Evolutionary conservation across 805 yeast species (phyloP), one percentile per base, ranked within the genome.

Genomic region (Ascoidea asiatica): DNA sequence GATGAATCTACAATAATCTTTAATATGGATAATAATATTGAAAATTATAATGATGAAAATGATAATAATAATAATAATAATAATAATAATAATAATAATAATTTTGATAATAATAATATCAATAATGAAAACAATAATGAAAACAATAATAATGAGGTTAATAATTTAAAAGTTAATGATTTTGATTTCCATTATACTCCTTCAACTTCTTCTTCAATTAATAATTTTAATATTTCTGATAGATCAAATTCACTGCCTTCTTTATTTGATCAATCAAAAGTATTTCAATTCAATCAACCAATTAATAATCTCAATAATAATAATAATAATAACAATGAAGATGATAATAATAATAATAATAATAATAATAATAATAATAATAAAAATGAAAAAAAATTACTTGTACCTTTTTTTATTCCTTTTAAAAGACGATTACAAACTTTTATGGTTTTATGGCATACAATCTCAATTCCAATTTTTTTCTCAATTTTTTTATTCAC

Each of bases 401-500:
- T 73, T 53, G 82, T 82, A 3, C 85, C 81, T 5, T 62, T 69
- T 43, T 63, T 59, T 17, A 72, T 79, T 2, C 85, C 90, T 1
- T 52, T 73, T 43, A 54, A 61, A 21, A 66, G 80, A 48, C 62
- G 95, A 42, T 54, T 77, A 17, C 81, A 87, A 51, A 85, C 90
- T 0, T 53, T 80, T 4, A 77, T 77, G 1, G 74, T 86, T 13
- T 68, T 84, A 2, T 73, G 86, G 75, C 95, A 87, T 60, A 73
- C 81, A 1, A 67, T 85, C 17, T 71, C 84, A 4, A 77, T 85
- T 23, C 81, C 94, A 1, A 56, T 72, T 1, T 69, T 79, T 41
- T 59, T 73, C 1, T 64, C 75, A 5, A 43, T 78, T 4, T 77
- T 80, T 51, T 68, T 86, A 43, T 62, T 77, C 8, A 53, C 75